phyloP scores from a whole-genome alignment of 257 asterid species.

The Schizonepeta tenuifolia region DNA sequence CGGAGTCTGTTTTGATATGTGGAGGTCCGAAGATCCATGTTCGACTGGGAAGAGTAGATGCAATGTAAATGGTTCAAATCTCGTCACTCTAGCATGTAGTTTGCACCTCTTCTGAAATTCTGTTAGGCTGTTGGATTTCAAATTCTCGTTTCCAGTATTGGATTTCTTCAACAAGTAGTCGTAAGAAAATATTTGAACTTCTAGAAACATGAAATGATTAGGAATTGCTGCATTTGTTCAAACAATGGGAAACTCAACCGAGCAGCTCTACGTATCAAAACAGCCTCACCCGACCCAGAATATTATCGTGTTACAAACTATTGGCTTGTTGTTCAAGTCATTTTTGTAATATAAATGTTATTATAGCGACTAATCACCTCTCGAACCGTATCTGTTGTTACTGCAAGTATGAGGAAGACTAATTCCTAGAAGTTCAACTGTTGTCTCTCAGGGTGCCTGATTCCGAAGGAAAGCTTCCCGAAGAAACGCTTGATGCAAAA shows the following conservation, averaged over 20 bases:
- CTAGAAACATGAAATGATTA: not conserved
- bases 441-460: conserved; percentile 65
- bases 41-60: conserved; percentile 77
- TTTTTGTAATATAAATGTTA: not conserved
- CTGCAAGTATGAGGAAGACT: not conserved
- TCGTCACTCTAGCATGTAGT: conserved; percentile 20
- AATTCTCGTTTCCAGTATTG: too few relatives aligned
- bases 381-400: conserved; percentile 1
- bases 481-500: conserved; percentile 72
- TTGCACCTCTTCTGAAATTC: not conserved
- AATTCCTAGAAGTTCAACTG: conserved; percentile 22
- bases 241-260: not conserved
- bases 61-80: conserved; percentile 52
- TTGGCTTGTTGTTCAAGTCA: not conserved
- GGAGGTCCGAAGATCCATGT: conserved; percentile 85
- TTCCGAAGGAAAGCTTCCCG: conserved; percentile 90
- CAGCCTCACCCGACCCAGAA: too few relatives aligned
- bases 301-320: not conserved
- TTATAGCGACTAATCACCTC: not conserved
- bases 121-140: not conserved
- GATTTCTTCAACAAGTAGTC: too few relatives aligned
- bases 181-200: not conserved
- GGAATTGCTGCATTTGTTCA: conserved; percentile 5
- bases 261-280: not conserved
- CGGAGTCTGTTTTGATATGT: conserved; percentile 83